Evolutionary conservation across 2,329 filamentous ascomycete species (phyloP).

Genomic region (Sphaerulina musiva): DNA sequence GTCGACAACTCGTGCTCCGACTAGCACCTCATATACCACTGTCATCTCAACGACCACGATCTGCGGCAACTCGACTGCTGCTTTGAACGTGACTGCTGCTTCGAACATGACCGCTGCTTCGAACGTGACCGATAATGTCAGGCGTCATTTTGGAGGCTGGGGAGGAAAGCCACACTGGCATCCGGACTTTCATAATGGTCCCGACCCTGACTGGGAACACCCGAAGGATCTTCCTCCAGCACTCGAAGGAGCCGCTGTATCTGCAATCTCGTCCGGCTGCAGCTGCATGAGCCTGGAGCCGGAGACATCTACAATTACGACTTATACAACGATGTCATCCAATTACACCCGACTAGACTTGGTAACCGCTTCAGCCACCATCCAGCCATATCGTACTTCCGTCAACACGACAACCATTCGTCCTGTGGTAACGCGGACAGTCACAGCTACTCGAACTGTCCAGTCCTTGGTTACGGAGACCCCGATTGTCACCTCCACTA

Average conservation of each 20-base stretch:
- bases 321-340: background rate
- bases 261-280: conserved; percentile 2
- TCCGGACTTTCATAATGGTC: background rate
- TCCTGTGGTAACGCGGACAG: conserved; percentile 3
- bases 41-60: conserved; percentile 4
- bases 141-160: background rate
- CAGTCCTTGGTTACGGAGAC: background rate
- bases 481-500: background rate
- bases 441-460: background rate
- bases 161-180: conserved; percentile 2
- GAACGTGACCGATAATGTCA: background rate
- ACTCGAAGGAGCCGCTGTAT: background rate
- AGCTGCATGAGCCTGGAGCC: conserved; percentile 6
- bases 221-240: background rate
- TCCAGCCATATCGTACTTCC: background rate
- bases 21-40: conserved; percentile 4
- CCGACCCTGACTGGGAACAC: background rate
- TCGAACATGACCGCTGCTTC: background rate
- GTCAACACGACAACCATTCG: conserved; percentile 3
- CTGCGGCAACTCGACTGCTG: conserved; percentile 1
- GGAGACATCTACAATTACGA: background rate
- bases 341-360: background rate
- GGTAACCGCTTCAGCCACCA: background rate
- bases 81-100: background rate
- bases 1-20: background rate